A percentile compares a stretch with the other conserved stretches of the same genome.
Evolutionary conservation across 257 asterid species (phyloP).

Genomic region (Solanum arcanum): DNA sequence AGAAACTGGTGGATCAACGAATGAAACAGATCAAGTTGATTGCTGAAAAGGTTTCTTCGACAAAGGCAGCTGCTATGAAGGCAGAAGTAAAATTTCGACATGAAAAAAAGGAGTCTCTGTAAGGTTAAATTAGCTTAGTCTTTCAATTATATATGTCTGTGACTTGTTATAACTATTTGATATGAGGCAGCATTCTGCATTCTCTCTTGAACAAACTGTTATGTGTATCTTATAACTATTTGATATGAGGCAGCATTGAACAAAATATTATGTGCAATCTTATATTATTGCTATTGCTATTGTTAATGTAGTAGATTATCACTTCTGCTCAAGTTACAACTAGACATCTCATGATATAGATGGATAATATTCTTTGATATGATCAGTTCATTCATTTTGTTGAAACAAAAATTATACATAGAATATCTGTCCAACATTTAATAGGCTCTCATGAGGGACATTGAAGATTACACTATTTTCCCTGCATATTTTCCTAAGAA

Average conservation of each 20-base stretch:
- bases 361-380: background rate
- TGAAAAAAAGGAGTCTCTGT: background rate
- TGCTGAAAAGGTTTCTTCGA: conserved; percentile 41
- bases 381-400: background rate
- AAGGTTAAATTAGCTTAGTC: background rate
- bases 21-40: conserved; percentile 50
- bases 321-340: background rate
- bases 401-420: conserved; percentile 34
- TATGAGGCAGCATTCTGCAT: background rate
- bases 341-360: too few relatives aligned
- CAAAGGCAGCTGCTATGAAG: background rate
- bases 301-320: too few relatives aligned
- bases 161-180: background rate
- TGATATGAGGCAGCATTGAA: too few relatives aligned
- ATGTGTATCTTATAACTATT: background rate
- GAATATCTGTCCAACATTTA: conserved; percentile 91
- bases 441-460: conserved; percentile 91
- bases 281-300: too few relatives aligned
- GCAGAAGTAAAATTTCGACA: background rate
- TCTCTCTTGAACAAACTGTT: background rate
- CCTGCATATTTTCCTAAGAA: conserved; percentile 96
- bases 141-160: background rate
- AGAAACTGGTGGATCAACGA: conserved; percentile 64
- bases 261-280: too few relatives aligned
- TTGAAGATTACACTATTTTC: conserved; percentile 89